Evolutionary conservation across 2,329 filamentous ascomycete species (phyloP).

Genomic region (Fusarium oligoseptatum): DNA sequence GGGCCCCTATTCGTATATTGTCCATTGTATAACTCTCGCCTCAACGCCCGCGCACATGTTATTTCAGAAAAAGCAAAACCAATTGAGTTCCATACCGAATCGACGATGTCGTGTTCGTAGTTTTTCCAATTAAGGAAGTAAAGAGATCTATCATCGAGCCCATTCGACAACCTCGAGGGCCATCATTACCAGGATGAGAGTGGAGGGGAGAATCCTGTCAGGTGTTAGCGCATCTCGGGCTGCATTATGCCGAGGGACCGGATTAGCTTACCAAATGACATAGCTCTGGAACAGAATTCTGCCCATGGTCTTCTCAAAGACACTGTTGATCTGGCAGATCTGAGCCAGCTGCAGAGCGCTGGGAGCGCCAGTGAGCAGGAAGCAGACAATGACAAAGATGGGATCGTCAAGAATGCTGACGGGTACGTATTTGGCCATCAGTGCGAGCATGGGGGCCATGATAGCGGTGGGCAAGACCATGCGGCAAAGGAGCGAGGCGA

Average conservation of each 20-base stretch:
- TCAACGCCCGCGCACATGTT: conserved; percentile 23
- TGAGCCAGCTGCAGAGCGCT: conserved; percentile 95
- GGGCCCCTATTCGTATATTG: conserved; percentile 1
- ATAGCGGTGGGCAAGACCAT: conserved; percentile 93
- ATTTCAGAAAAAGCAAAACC: neutral
- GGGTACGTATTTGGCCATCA: conserved; percentile 90
- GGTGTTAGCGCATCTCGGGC: conserved; percentile 46
- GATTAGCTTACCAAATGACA: conserved; percentile 82
- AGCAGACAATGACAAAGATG: conserved; percentile 98
- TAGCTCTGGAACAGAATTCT: conserved; percentile 91
- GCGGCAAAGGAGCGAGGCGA: conserved; percentile 86
- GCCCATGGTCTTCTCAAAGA: conserved; percentile 95
- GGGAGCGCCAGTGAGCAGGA: conserved; percentile 93
- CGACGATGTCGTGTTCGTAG: neutral
- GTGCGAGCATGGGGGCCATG: conserved; percentile 90
- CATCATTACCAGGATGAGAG: conserved; percentile 88
- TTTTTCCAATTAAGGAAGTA: neutral
- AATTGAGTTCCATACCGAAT: neutral
- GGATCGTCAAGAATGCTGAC: conserved; percentile 96
- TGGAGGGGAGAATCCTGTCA: conserved; percentile 89
- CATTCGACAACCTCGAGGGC: conserved; percentile 94
- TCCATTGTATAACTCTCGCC: neutral
- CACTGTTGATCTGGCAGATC: conserved; percentile 98
- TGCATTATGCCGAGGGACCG: conserved; percentile 22
- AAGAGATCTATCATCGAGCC: conserved; percentile 62